A percentile compares a stretch with the other conserved stretches of the same genome.
Evolutionary conservation across 257 asterid genomes (phyloP).

Genomic region (Solanum appendiculatum): DNA sequence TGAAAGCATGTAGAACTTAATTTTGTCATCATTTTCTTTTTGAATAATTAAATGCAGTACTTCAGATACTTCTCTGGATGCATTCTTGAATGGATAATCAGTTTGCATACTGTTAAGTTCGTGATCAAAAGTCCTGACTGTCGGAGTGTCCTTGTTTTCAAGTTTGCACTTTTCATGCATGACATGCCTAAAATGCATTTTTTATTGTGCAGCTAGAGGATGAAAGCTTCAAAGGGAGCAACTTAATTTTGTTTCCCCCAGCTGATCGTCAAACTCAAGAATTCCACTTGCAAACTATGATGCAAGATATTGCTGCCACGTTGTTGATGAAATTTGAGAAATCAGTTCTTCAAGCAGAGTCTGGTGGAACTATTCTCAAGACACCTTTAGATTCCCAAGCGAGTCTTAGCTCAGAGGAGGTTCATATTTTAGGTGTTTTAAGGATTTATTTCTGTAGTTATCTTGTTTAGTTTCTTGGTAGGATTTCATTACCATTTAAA

Average conservation of each 20-base stretch:
- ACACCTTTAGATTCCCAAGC: slow-evolving; percentile 99
- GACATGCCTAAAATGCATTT: neutral
- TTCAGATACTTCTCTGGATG: neutral
- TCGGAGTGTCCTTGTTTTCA: neutral
- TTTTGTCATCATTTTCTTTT: neutral
- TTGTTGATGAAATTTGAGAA: slow-evolving; percentile 96
- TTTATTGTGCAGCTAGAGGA: slow-evolving; percentile 65
- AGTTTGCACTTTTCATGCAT: neutral
- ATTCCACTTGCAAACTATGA: slow-evolving; percentile 90
- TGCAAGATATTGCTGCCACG: slow-evolving; percentile 95
- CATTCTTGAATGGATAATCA: neutral
- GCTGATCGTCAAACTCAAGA: slow-evolving; percentile 94
- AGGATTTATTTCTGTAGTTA: slow-evolving; percentile 17
- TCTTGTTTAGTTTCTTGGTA: slow-evolving; percentile 1
- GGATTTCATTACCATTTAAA: neutral
- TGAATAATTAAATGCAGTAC: neutral
- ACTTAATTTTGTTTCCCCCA: slow-evolving; percentile 79
- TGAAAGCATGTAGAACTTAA: neutral
- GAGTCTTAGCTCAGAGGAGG: slow-evolving; percentile 99
- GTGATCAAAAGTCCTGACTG: neutral
- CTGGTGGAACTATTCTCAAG: slow-evolving; percentile 88
- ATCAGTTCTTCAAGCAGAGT: slow-evolving; percentile 90
- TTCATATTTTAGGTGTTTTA: slow-evolving; percentile 81
- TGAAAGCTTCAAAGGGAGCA: slow-evolving; percentile 68
- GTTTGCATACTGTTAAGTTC: neutral